phyloP scores from a whole-genome alignment of 2,329 filamentous ascomycete genomes.

The Exophiala alcalophila region DNA sequence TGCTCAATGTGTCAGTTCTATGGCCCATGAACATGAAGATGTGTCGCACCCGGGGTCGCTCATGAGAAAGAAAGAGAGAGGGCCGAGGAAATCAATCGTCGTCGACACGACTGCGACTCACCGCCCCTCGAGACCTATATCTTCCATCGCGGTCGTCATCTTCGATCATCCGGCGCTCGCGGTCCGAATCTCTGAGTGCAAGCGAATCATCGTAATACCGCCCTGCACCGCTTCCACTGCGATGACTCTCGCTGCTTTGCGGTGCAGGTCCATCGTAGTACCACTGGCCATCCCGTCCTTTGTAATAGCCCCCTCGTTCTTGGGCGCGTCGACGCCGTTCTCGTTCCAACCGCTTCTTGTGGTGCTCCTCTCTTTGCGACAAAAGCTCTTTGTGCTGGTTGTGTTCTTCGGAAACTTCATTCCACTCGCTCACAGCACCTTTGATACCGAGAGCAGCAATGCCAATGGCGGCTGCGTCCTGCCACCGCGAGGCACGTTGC shows the following conservation, averaged over 20 bases:
- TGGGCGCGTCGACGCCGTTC: conserved; percentile 22
- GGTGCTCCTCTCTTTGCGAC: conserved; percentile 42
- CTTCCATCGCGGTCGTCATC: conserved; percentile 14
- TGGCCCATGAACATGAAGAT: background rate
- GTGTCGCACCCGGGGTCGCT: background rate
- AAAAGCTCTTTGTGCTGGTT: conserved; percentile 56
- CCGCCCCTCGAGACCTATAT: conserved; percentile 16
- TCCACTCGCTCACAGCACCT: conserved; percentile 64
- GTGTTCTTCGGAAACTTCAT: conserved; percentile 63
- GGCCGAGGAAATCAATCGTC: conserved; percentile 8
- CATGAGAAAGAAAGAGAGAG: background rate
- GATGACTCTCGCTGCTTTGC: conserved; percentile 24
- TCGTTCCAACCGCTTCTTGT: conserved; percentile 28
- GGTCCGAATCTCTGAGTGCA: conserved; percentile 15
- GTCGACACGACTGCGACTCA: conserved; percentile 21
- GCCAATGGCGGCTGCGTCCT: conserved; percentile 63
- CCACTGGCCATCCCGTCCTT: conserved; percentile 29
- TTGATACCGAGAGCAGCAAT: conserved; percentile 69
- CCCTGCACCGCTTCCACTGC: conserved; percentile 8
- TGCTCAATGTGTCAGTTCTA: conserved; percentile 7
- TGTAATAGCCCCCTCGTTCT: conserved; percentile 29
- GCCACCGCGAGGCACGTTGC: conserved; percentile 60
- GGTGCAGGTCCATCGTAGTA: conserved; percentile 28
- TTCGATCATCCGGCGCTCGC: conserved; percentile 15
- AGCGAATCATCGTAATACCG: conserved; percentile 20